These are phyloP conservation scores for Knoxdaviesia proteae DNA, from an alignment of 2,329 filamentous ascomycete genomes.

Conservation along the genomic window DNA sequence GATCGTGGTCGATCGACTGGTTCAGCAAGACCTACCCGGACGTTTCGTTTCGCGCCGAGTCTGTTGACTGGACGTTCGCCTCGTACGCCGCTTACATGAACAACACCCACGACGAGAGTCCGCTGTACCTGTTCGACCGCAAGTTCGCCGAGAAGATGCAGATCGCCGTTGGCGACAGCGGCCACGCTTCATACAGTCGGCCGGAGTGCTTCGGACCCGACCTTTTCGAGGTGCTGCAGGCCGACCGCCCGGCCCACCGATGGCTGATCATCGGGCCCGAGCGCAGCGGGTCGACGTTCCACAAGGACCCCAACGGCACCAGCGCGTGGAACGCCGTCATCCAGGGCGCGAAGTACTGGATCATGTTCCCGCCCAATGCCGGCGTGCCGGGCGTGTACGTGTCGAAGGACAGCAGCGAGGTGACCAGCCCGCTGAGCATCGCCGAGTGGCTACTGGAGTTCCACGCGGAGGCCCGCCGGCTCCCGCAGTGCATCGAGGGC, in stretches of 20 bases:
- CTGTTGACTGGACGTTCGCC: slow-evolving; percentile 76
- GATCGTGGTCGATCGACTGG: slow-evolving; percentile 49
- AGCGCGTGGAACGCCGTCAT: slow-evolving; percentile 91
- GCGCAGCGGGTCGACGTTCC: slow-evolving; percentile 80
- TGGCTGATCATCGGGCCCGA: slow-evolving; percentile 86
- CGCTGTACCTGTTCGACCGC: slow-evolving; percentile 80
- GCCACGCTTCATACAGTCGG: slow-evolving; percentile 46
- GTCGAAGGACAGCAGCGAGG: slow-evolving; percentile 73
- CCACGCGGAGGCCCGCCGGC: slow-evolving; percentile 58
- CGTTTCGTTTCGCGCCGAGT: slow-evolving; percentile 67
- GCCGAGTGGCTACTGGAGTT: slow-evolving; percentile 92
- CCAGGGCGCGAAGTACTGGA: slow-evolving; percentile 87
- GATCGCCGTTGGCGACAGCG: slow-evolving; percentile 35
- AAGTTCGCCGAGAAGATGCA: slow-evolving; percentile 73
- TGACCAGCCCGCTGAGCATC: slow-evolving; percentile 83
- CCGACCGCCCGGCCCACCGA: slow-evolving; percentile 64
- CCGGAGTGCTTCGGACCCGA: slow-evolving; percentile 75
- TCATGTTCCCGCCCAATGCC: slow-evolving; percentile 75
- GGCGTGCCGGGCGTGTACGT: slow-evolving; percentile 79
- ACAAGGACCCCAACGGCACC: slow-evolving; percentile 58
- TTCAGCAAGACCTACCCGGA: slow-evolving; percentile 44
- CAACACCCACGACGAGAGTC: slow-evolving; percentile 64
- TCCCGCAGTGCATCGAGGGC: slow-evolving; percentile 64
- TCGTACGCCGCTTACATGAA: slow-evolving; percentile 69
- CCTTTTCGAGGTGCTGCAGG: slow-evolving; percentile 58